Evolutionary conservation across 805 yeast genomes (phyloP), one percentile per base, ranked within the genome.

Genomic region (Candida namnaoensis): DNA sequence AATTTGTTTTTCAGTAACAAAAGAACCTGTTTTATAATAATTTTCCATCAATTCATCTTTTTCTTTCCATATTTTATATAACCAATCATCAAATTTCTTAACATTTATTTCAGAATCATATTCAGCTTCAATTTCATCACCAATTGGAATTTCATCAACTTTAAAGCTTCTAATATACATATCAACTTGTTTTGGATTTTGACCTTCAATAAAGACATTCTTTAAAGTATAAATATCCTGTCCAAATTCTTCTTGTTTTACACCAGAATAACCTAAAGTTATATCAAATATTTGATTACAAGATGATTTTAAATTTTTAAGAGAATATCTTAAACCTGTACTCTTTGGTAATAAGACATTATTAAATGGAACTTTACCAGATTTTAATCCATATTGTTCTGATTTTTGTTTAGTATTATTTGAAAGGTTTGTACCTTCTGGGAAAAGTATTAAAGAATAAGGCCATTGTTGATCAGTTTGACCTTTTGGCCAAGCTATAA

Each of bases 341-440:
- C 74, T 69, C 42, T 95, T 75, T 13, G 99, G 99, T n/a, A 88
- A 61, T 45, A 93, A 66, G 12, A 85, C 77, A 57, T 87, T 80
- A 35, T 72, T 68, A 48, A 81, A 68, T 1, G 70, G 65, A 7
- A 74, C 68, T 32, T 64, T 65, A 5, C 68, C 71, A 24, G 69
- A 55, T 47, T 79, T 74, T 6, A 58, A 61, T 19, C 88, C 82
- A 61, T 67, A 93, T 7, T 57, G 66, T 14, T 66, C 68, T 8
- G 90, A 77, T 44, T 75, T 74, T 4, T 52, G 62, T 38, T 76
- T 69, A 2, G 96, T 87, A 45, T 76, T 72, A 5, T 68, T 69
- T 34, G 93, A 80, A 41, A 84, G 64, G 44, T 88, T 93, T 0
- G 99, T 93, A 5, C 99, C 99, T 60, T 93, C 99, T 1, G 99